These are phyloP conservation scores for Tuber calosporum DNA, from an alignment of 495 filamentous ascomycete genomes.

Conservation along the genomic window DNA sequence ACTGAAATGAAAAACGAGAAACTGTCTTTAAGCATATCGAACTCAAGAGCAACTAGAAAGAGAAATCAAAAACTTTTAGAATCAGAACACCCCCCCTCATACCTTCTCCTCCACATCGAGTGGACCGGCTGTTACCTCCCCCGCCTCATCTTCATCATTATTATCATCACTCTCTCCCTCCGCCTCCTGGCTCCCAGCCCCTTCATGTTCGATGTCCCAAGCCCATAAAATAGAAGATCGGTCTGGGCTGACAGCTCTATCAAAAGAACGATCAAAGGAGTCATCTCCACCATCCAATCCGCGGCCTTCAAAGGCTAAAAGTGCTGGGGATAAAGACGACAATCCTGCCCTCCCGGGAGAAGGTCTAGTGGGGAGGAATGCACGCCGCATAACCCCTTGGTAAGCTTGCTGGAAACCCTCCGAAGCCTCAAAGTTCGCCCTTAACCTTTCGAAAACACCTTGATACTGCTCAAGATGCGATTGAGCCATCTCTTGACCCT, in stretches of 20 bases:
- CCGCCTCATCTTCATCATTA: neutral
- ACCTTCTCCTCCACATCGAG: slow-evolving; percentile 2
- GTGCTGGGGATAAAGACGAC: neutral
- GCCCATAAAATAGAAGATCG: neutral
- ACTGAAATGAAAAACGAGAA: neutral
- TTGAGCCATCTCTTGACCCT: slow-evolving; percentile 1
- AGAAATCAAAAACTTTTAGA: neutral
- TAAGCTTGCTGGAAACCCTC: neutral
- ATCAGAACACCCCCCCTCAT: slow-evolving; percentile 4
- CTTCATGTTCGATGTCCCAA: neutral
- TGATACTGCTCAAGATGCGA: neutral
- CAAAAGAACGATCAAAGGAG: neutral
- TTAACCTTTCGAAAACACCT: neutral
- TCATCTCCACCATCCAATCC: neutral
- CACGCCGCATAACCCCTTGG: neutral
- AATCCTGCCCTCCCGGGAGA: neutral
- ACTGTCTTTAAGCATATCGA: neutral
- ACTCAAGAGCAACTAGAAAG: neutral
- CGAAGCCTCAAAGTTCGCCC: neutral
- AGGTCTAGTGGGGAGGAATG: neutral
- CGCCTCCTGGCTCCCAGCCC: neutral
- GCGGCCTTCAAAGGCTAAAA: neutral
- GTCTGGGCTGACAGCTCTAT: neutral
- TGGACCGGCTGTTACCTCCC: neutral
- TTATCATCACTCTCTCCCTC: neutral